Percentiles rank a stretch among this genome's conserved stretches.
Evolutionary conservation across 1,284 basidiomycete genomes (phyloP).

Genomic region (Tetrapyrgos nigripes): DNA sequence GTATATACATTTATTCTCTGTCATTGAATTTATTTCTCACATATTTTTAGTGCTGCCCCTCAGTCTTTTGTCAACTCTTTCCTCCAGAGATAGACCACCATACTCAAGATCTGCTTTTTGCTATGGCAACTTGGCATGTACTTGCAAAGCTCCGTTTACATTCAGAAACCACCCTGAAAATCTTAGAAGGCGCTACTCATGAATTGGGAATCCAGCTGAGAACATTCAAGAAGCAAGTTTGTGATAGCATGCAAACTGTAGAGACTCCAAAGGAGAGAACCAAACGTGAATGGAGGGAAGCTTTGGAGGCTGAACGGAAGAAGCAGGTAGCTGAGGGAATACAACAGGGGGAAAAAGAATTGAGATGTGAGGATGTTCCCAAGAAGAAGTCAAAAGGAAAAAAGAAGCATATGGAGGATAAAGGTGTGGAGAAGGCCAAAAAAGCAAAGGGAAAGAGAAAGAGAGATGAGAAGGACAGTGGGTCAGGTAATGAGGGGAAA

Average conservation of each 20-base stretch:
- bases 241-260: not conserved
- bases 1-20: not conserved
- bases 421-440: too few relatives aligned
- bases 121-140: slow-evolving; percentile 13
- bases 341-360: too few relatives aligned
- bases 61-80: not conserved
- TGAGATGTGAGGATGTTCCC: too few relatives aligned
- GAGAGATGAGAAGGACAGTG: not conserved
- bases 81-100: not conserved
- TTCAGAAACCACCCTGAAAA: not conserved
- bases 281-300: not conserved
- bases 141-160: slow-evolving; percentile 30
- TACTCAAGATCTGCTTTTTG: slow-evolving; percentile 1
- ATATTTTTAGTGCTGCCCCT: not conserved
- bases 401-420: too few relatives aligned
- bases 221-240: not conserved
- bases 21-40: too few relatives aligned
- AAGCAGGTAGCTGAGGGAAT: too few relatives aligned
- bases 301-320: too few relatives aligned
- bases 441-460: too few relatives aligned
- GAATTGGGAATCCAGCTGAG: slow-evolving; percentile 1
- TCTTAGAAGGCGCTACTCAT: slow-evolving; percentile 5
- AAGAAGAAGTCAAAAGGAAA: too few relatives aligned
- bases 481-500: not conserved
- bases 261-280: not conserved